Conservation (phyloP, 1,139 yeast species). For the Geotrichum aggregatum region DNA sequence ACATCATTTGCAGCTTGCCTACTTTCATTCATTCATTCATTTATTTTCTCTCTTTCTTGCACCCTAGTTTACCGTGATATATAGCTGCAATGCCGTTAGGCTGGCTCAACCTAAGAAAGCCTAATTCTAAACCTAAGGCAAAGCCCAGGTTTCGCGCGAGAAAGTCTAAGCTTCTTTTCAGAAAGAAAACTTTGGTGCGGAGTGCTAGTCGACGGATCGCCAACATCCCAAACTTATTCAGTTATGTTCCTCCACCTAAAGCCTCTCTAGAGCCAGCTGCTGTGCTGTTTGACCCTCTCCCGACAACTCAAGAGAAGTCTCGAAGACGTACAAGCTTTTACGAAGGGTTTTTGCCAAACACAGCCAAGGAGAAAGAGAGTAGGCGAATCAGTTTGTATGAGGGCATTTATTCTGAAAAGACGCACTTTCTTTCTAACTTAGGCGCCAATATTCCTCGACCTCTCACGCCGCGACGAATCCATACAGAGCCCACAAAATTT, state of each 20-base stretch:
- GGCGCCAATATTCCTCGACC: conserved; percentile 14
- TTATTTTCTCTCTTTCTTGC: neutral
- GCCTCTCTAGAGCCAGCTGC: neutral
- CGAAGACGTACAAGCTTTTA: neutral
- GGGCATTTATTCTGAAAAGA: conserved; percentile 16
- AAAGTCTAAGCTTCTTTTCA: neutral
- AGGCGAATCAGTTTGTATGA: conserved; percentile 10
- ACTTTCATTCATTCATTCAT: neutral
- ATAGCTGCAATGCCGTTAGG: conserved; percentile 1
- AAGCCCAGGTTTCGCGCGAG: neutral
- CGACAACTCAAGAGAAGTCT: neutral
- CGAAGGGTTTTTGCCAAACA: neutral
- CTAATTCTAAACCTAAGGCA: too few relatives aligned
- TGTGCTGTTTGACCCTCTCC: neutral
- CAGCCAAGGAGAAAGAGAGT: neutral
- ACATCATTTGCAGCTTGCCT: too few relatives aligned
- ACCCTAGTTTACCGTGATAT: neutral
- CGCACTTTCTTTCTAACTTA: conserved; percentile 5
- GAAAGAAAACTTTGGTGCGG: conserved; percentile 1
- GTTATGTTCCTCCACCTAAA: conserved; percentile 15
- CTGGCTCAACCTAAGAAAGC: neutral
- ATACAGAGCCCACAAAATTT: conserved; percentile 10
- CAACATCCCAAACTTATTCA: conserved; percentile 9
- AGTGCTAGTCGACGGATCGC: conserved; percentile 6
- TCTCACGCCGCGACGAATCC: conserved; percentile 14